Base-by-base conservation (phyloP, 768 basidiomycete species). In the Punctularia strigosozonata region DNA sequence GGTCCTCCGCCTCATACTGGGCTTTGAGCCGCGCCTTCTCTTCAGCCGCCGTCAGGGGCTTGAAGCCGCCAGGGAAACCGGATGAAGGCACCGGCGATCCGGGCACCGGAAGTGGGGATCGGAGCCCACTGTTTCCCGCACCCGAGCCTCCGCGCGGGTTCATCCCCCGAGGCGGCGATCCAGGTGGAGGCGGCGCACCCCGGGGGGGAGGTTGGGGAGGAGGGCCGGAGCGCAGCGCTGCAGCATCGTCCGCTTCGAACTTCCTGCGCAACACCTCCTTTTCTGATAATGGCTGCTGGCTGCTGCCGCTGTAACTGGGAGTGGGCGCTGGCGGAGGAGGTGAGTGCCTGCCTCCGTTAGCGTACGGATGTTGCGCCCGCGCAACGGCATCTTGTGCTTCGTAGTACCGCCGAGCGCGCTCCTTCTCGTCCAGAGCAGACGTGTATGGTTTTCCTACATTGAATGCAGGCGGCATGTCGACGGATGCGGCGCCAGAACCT, bases 11-110 rank as follows among this genome's bases (percentile, higher is more conserved):
- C 20, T 73, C 81, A 46, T 73, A 84, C 53, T 67, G 70, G 4
- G 80, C 78, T 25, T 61, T 65, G 8, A 88, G 54, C 41, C 73
- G 54, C 17, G 80, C 81, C 61, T 89, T 88, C 58, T 89, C 86
- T 48, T 88, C 84, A 0, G 74, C 76, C 3, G 86, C 85, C 2
- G 78, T 77, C 37, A 86, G 57, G 15, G 61, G 58, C 15, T 47
- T 54, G 19, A 44, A 45, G 5, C 55, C 48, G 25, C 50, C 46
- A 3, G 25, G 40, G 8, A 17, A 48, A 7, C 6, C 41, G 48
- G 6, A 60, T n/a, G n/a, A n/a, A n/a, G n/a, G n/a, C n/a, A n/a
- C n/a, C n/a, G n/a, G n/a, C n/a, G n/a, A n/a, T n/a, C n/a, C n/a
- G 48, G 4, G 59, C 52, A 18, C 53, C 54, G 2, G 52, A 49